Base-by-base conservation (phyloP, 2,329 filamentous ascomycete genomes). In the Neofusicoccum umdonicola region DNA sequence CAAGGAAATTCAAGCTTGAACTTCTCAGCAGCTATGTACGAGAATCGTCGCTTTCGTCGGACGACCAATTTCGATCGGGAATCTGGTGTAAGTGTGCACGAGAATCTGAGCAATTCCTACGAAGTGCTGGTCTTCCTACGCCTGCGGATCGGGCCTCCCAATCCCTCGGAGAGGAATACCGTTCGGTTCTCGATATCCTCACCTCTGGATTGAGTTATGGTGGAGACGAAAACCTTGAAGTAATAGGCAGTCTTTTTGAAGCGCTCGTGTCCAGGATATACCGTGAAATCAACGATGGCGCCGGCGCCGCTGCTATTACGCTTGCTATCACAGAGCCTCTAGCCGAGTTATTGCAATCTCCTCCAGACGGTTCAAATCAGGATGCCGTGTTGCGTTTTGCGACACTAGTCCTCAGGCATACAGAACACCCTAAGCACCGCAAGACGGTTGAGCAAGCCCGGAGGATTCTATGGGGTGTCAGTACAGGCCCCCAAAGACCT, bases 271-370 rank as follows among this genome's bases (percentile, higher is more conserved):
- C 82, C 8, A 60, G 31, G 7, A 12, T 47, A 7, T 31, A 47
- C 4, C 22, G 11, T n/a, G 84, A 85, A 61, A 84, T 89, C 6
- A 83, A 81, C 17, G 78, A 82, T 12, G 87, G 92, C 67, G 85
- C 85, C 61, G 90, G 91, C 3, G 87, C 92, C 67, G 84, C 85
- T 15, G 88, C 87, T 5, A 83, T 88, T 45, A 85, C 88, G 4
- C 80, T 90, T 57, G 84, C 85, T 27, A 82, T 92, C 1, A 80
- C 93, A 44, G 92, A 96, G 66, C 90, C 89, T 1, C 71, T 95
- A 3, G 86, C 90, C 0, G 88, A 72, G 54, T 65, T 31, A 58
- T 76, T 15, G 50, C 74, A 65, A 45, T 51, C 62, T 13, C 17
- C 48, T 13, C 27, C 56, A 13, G 3, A 7, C 31, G n/a, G 17